Percentiles rank a stretch among this genome's conserved stretches.
These are phyloP conservation scores for Ustilago nuda DNA, from an alignment of 1,284 basidiomycete species.

Conservation along the genomic window DNA sequence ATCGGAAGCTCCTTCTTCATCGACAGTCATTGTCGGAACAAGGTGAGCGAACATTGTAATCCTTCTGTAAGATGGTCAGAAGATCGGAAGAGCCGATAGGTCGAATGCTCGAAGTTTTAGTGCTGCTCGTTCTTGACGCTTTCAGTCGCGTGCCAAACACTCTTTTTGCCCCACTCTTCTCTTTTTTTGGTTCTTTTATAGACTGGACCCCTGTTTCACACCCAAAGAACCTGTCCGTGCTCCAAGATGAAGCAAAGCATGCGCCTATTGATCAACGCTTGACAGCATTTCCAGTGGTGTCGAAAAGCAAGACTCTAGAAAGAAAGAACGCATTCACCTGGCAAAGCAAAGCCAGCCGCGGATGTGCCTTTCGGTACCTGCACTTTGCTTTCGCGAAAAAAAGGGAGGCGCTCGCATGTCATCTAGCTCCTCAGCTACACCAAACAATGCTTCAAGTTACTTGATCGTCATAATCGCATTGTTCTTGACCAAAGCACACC, in stretches of 20 bases:
- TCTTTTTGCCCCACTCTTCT: background rate
- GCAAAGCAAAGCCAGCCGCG: background rate
- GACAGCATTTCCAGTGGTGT: background rate
- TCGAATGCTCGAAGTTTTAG: background rate
- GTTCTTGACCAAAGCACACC: background rate
- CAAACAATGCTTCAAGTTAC: background rate
- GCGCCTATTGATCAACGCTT: background rate
- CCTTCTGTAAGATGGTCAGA: background rate
- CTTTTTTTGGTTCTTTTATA: background rate
- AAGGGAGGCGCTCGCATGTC: conserved; percentile 1
- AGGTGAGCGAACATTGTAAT: background rate
- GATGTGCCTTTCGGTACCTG: background rate
- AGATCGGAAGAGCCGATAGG: background rate
- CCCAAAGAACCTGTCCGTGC: background rate
- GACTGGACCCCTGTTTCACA: conserved; percentile 9
- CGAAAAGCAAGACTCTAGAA: background rate
- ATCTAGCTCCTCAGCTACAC: background rate
- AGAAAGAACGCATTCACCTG: background rate
- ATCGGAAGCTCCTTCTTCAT: too few species aligned
- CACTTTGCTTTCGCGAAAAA: background rate
- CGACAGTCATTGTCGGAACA: too few species aligned
- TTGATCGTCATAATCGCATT: background rate
- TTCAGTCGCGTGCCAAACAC: background rate
- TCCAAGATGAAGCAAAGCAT: background rate
- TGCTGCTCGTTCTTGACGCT: background rate